Evolutionary conservation across 2,329 filamentous ascomycete genomes (phyloP).

Genomic region (Knufia fluminis): DNA sequence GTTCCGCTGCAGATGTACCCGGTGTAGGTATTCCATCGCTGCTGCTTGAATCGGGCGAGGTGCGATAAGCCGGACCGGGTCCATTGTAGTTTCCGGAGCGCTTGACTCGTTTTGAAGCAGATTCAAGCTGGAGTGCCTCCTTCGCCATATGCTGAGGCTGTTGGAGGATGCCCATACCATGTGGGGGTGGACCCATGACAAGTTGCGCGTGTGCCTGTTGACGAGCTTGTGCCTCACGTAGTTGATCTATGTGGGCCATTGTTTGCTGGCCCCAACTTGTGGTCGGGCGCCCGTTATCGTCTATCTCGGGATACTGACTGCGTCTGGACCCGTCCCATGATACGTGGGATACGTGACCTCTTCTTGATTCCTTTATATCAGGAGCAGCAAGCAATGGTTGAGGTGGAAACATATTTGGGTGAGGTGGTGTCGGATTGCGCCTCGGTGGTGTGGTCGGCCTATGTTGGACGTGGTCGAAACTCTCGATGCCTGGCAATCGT

Average conservation of each 20-base stretch:
- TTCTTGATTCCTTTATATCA: constrained; percentile 35
- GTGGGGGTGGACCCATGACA: constrained; percentile 6
- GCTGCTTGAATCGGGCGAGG: constrained; percentile 41
- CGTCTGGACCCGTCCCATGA: constrained; percentile 35
- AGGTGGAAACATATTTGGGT: constrained; percentile 51
- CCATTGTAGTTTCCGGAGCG: constrained; percentile 29
- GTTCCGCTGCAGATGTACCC: constrained; percentile 38
- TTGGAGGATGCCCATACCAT: constrained; percentile 8
- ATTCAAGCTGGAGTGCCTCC: constrained; percentile 15
- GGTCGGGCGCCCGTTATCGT: constrained; percentile 27
- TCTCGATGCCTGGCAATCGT: constrained; percentile 81
- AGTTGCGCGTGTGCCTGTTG: neutral
- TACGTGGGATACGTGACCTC: constrained; percentile 37
- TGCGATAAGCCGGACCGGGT: constrained; percentile 28
- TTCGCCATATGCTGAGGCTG: constrained; percentile 21
- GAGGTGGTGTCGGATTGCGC: constrained; percentile 65
- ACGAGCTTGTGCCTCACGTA: constrained; percentile 5
- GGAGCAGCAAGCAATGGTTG: constrained; percentile 26
- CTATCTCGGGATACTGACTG: constrained; percentile 27
- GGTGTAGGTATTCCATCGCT: constrained; percentile 41
- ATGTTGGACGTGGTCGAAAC: constrained; percentile 68
- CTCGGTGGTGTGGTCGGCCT: constrained; percentile 47
- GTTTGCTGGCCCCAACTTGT: constrained; percentile 38
- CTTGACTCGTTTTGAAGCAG: constrained; percentile 21
- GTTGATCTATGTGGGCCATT: constrained; percentile 16